These are phyloP conservation scores for Zymoseptoria crescenta DNA, from an alignment of 2,329 filamentous ascomycete species.

Conservation along the genomic window DNA sequence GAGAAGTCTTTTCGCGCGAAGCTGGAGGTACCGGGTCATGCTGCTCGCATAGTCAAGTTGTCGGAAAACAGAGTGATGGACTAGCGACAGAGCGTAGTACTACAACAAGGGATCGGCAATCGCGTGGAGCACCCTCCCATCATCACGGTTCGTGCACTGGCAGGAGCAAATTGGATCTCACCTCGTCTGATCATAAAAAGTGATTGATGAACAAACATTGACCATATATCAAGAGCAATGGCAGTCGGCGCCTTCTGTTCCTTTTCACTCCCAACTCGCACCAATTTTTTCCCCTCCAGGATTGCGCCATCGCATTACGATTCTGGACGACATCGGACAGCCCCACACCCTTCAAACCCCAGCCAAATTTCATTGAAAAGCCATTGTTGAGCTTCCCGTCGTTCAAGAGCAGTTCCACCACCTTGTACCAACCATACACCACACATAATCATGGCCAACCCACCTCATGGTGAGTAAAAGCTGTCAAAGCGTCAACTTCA, in stretches of 20 bases:
- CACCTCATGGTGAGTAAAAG: conserved; percentile 41
- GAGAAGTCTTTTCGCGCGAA: too few relatives aligned
- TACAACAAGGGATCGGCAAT: too few relatives aligned
- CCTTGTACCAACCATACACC: neutral
- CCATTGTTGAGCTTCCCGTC: neutral
- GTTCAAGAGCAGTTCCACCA: neutral
- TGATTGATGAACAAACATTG: neutral
- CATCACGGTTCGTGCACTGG: neutral
- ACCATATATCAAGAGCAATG: neutral
- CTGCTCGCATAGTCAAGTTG: too few relatives aligned
- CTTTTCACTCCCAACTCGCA: neutral
- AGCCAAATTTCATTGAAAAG: neutral
- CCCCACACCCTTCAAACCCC: neutral
- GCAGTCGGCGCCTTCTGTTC: neutral
- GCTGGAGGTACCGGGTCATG: too few relatives aligned
- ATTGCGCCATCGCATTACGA: neutral
- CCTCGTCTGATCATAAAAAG: neutral
- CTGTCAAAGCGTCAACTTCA: neutral
- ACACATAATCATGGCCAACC: conserved; percentile 39
- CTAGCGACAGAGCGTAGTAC: too few relatives aligned
- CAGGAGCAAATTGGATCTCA: neutral
- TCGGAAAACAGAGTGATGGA: too few relatives aligned
- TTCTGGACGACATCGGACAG: neutral
- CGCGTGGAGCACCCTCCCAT: too few relatives aligned
- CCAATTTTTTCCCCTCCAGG: neutral